A percentile compares a stretch with the other conserved stretches of the same genome.
These are phyloP conservation scores for Paramecium primaurelia DNA, from an alignment of 73 alveolate species.

Conservation along the genomic window DNA sequence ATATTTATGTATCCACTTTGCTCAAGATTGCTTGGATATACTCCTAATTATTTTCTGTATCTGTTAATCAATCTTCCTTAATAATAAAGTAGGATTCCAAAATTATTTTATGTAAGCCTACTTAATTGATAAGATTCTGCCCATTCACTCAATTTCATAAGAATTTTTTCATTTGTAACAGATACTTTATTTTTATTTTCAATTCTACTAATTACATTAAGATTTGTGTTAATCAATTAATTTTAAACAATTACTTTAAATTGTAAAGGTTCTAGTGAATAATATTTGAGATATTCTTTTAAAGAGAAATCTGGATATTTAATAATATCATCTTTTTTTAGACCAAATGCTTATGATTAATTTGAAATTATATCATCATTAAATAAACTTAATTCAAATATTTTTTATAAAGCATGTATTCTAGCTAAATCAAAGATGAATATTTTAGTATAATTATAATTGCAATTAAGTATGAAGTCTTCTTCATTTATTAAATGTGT, in stretches of 20 bases:
- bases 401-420: background rate
- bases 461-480: background rate
- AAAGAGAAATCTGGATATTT: conserved; percentile 34
- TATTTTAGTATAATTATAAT: background rate
- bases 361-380: background rate
- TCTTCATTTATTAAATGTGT: conserved; percentile 11
- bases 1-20: conserved; percentile 2
- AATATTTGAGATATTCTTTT: background rate
- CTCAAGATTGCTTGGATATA: background rate
- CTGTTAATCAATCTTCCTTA: conserved; percentile 11
- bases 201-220: background rate
- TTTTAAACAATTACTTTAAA: background rate
- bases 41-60: background rate
- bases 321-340: background rate
- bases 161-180: background rate
- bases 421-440: background rate
- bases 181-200: background rate
- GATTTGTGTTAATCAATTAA: background rate
- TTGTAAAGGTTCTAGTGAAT: background rate
- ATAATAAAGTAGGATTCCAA: conserved; percentile 2
- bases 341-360: background rate
- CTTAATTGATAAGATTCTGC: background rate
- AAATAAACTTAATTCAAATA: background rate
- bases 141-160: background rate
- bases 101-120: background rate